Evolutionary conservation across 1,139 yeast genomes (phyloP).

Genomic region (Blastobotrys capitulatus): DNA sequence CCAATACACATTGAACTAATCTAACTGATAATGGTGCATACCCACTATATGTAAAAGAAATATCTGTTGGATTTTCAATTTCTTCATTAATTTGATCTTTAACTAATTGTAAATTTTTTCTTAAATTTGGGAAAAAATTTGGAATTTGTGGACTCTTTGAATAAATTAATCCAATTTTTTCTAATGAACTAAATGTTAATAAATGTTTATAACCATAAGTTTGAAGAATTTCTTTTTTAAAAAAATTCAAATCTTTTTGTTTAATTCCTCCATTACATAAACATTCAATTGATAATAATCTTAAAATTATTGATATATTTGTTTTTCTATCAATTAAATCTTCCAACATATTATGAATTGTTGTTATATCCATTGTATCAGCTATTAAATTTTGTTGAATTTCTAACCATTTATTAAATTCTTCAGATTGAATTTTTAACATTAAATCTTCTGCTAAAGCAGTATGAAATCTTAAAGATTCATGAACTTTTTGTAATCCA

Average conservation of each 20-base stretch:
- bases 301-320: slow-evolving; percentile 39
- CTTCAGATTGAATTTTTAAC: slow-evolving; percentile 43
- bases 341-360: slow-evolving; percentile 44
- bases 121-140: slow-evolving; percentile 23
- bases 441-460: slow-evolving; percentile 65
- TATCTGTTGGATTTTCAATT: slow-evolving; percentile 26
- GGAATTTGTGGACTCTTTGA: slow-evolving; percentile 33
- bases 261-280: slow-evolving; percentile 60
- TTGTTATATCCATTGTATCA: slow-evolving; percentile 49
- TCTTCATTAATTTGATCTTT: slow-evolving; percentile 30
- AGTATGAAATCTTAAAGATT: slow-evolving; percentile 69
- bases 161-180: slow-evolving; percentile 37
- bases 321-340: slow-evolving; percentile 45
- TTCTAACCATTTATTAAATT: slow-evolving; percentile 54
- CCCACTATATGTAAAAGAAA: slow-evolving; percentile 41
- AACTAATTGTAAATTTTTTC: slow-evolving; percentile 28
- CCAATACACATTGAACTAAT: slow-evolving; percentile 37
- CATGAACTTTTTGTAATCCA: slow-evolving; percentile 61
- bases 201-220: slow-evolving; percentile 54
- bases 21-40: slow-evolving; percentile 43
- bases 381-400: slow-evolving; percentile 70
- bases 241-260: slow-evolving; percentile 48
- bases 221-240: slow-evolving; percentile 48
- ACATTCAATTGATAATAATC: slow-evolving; percentile 50
- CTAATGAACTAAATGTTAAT: slow-evolving; percentile 36